Evolutionary conservation across 2,329 filamentous ascomycete species (phyloP).

Genomic region (Botrytis cinerea): DNA sequence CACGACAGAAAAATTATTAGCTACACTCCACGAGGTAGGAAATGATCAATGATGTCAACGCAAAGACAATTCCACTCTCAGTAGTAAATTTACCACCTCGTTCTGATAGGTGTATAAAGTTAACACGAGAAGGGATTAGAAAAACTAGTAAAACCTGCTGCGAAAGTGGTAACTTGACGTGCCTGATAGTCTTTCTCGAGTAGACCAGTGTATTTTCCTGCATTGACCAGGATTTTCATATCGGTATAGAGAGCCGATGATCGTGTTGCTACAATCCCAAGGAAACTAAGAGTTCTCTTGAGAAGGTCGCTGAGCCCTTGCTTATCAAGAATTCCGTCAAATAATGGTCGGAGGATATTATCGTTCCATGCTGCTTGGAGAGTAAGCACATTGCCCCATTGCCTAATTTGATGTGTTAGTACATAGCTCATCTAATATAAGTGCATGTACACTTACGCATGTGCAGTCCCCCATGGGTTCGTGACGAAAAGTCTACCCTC

Average conservation of each 20-base stretch:
- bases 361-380: constrained; percentile 79
- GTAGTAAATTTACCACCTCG: constrained; percentile 11
- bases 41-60: background rate
- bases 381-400: constrained; percentile 97
- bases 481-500: constrained; percentile 76
- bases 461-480: constrained; percentile 94
- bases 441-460: constrained; percentile 70
- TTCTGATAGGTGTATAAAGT: constrained; percentile 5
- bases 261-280: constrained; percentile 68
- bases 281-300: constrained; percentile 72
- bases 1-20: constrained; percentile 8
- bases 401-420: constrained; percentile 53
- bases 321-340: constrained; percentile 59
- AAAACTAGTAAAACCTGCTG: constrained; percentile 20
- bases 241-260: constrained; percentile 76
- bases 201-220: constrained; percentile 32
- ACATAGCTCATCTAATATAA: constrained; percentile 12
- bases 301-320: constrained; percentile 62
- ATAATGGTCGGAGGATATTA: constrained; percentile 56
- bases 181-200: constrained; percentile 21
- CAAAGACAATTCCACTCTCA: constrained; percentile 5
- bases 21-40: constrained; percentile 15
- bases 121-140: constrained; percentile 8
- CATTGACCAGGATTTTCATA: constrained; percentile 65
- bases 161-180: constrained; percentile 23